Conservation (phyloP, 768 basidiomycete species). For the Cubamyces lactineus region DNA sequence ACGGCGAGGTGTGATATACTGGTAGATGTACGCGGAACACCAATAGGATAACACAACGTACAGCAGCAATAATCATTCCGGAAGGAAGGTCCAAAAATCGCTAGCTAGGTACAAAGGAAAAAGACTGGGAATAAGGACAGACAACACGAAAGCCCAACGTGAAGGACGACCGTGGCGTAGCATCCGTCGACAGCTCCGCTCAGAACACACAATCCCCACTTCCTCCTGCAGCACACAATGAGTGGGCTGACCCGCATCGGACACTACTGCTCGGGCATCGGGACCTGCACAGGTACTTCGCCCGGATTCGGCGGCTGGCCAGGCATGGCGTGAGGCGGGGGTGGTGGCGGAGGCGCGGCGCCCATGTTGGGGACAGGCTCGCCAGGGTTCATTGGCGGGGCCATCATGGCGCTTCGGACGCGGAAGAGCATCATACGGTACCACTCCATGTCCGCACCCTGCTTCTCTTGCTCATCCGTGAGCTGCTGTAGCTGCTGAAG, state of each 20-base stretch:
- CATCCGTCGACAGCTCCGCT: background rate
- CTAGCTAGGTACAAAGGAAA: constrained; percentile 1
- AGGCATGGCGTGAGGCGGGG: constrained; percentile 29
- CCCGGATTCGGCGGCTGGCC: constrained; percentile 29
- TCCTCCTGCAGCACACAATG: background rate
- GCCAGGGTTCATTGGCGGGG: constrained; percentile 34
- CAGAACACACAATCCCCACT: background rate
- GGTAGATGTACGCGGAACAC: too few relatives aligned
- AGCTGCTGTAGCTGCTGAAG: constrained; percentile 72
- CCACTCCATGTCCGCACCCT: constrained; percentile 81
- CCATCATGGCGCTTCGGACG: constrained; percentile 75
- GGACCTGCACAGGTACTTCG: constrained; percentile 24
- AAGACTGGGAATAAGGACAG: constrained; percentile 11
- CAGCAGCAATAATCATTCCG: background rate
- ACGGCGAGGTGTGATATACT: too few relatives aligned
- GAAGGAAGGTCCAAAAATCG: background rate
- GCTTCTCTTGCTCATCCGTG: constrained; percentile 83
- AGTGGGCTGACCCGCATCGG: background rate
- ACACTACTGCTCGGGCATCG: constrained; percentile 22
- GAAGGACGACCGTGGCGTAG: background rate
- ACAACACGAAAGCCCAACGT: constrained; percentile 8
- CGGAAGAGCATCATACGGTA: constrained; percentile 83
- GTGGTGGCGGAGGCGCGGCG: constrained; percentile 21
- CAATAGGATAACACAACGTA: background rate
- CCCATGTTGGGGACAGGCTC: constrained; percentile 25